These are phyloP conservation scores for Septoria petroselini DNA, from an alignment of 2,329 filamentous ascomycete genomes.

Conservation along the genomic window DNA sequence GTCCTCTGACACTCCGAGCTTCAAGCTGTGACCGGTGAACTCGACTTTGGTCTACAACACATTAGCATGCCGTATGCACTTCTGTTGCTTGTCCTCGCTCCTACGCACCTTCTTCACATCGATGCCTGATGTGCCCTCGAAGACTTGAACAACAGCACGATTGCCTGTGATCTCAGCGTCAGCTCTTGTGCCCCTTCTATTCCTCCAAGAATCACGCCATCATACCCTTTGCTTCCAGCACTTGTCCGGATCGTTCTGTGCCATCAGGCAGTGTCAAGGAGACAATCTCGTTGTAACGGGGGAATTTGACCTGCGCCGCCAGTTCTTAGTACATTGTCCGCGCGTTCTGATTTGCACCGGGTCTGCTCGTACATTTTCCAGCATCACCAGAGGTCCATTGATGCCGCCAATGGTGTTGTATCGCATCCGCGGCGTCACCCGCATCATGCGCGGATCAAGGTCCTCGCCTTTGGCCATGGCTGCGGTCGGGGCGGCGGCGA, in stretches of 20 bases:
- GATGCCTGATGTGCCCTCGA: conserved; percentile 94
- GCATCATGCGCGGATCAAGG: conserved; percentile 52
- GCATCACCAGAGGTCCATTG: conserved; percentile 95
- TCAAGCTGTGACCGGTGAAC: conserved; percentile 94
- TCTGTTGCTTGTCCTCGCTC: background rate
- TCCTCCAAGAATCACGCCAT: background rate
- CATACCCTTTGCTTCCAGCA: conserved; percentile 92
- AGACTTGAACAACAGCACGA: conserved; percentile 95
- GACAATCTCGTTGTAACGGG: conserved; percentile 96
- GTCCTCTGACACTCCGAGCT: conserved; percentile 98
- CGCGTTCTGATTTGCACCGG: too few relatives aligned
- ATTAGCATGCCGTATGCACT: conserved; percentile 8
- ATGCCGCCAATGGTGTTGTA: conserved; percentile 99
- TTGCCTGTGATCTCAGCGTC: conserved; percentile 58
- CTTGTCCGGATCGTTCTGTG: conserved; percentile 87
- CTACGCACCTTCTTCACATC: conserved; percentile 84
- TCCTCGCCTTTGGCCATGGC: conserved; percentile 36
- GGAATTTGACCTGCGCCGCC: conserved; percentile 80
- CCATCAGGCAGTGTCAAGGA: conserved; percentile 94
- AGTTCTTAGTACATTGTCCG: conserved; percentile 15
- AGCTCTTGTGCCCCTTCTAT: conserved; percentile 3
- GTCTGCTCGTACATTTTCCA: conserved; percentile 74
- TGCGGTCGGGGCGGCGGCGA: conserved; percentile 15
- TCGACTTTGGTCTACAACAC: conserved; percentile 80
- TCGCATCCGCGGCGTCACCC: conserved; percentile 68